Percentiles rank a stretch among this genome's conserved stretches.
Evolutionary conservation across 2,329 filamentous ascomycete species (phyloP).

Genomic region (Colletotrichum filicis): DNA sequence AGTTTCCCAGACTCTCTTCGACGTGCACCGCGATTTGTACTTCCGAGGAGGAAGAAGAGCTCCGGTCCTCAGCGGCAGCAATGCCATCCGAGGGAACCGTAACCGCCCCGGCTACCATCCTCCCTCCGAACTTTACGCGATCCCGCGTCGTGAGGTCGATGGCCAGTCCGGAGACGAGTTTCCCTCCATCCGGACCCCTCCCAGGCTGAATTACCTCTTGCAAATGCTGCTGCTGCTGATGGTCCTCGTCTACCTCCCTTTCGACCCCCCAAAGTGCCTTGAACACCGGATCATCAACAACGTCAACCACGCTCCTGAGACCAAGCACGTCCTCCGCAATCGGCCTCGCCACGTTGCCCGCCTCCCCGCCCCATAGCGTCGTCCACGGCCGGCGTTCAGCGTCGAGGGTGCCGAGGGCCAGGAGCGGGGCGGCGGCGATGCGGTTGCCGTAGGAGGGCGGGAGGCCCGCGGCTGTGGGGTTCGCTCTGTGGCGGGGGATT

Average conservation of each 20-base stretch:
- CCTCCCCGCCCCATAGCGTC: constrained; percentile 79
- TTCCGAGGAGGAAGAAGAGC: constrained; percentile 31
- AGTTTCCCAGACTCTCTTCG: constrained; percentile 81
- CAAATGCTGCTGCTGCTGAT: constrained; percentile 43
- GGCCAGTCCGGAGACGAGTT: constrained; percentile 62
- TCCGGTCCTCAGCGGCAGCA: too few relatives aligned
- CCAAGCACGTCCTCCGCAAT: constrained; percentile 73
- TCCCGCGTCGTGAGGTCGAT: constrained; percentile 76
- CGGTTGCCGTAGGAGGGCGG: constrained; percentile 69
- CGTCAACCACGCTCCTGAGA: constrained; percentile 70
- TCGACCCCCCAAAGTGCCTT: constrained; percentile 66
- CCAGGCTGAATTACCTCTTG: constrained; percentile 49
- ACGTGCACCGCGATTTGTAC: constrained; percentile 73
- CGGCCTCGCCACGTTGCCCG: constrained; percentile 70
- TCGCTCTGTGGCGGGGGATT: constrained; percentile 63
- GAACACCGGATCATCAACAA: constrained; percentile 75
- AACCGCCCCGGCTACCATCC: constrained; percentile 73
- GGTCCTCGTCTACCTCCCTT: neutral
- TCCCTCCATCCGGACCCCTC: constrained; percentile 49
- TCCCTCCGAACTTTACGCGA: constrained; percentile 79
- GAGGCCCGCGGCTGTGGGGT: constrained; percentile 75
- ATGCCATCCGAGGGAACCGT: constrained; percentile 39
- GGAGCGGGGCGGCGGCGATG: constrained; percentile 70
- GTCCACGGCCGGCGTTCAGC: constrained; percentile 76
- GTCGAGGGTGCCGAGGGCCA: constrained; percentile 81